These are phyloP conservation scores for Cymbopogon flexuosus DNA, from an alignment of 202 grass and related monocot species.

Conservation along the genomic window DNA sequence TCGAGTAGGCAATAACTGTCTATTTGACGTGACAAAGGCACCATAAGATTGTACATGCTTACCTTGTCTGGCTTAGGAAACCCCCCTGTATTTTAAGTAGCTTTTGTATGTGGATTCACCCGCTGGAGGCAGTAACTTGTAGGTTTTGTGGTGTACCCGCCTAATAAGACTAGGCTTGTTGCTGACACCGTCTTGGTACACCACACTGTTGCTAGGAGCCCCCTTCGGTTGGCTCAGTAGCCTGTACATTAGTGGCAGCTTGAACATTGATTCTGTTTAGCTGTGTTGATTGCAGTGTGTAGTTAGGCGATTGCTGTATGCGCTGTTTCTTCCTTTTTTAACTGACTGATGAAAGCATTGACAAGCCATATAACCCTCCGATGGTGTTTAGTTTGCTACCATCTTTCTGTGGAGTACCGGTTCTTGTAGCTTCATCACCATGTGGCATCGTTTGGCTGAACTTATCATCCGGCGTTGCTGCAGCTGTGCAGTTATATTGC, in stretches of 20 bases:
- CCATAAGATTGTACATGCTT: slow-evolving; percentile 42
- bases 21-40: slow-evolving; percentile 44
- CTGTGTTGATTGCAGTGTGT: slow-evolving; percentile 31
- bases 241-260: slow-evolving; percentile 43
- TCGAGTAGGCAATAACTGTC: slow-evolving; percentile 32
- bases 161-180: slow-evolving; percentile 30
- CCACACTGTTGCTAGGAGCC: slow-evolving; percentile 19
- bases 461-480: too few species aligned
- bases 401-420: slow-evolving; percentile 15
- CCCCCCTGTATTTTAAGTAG: not conserved
- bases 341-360: slow-evolving; percentile 1
- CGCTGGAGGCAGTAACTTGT: slow-evolving; percentile 26
- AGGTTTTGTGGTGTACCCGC: slow-evolving; percentile 32
- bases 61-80: slow-evolving; percentile 35
- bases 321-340: not conserved
- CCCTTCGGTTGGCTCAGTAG: slow-evolving; percentile 24
- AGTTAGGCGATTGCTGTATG: slow-evolving; percentile 31
- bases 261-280: slow-evolving; percentile 14
- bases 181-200: slow-evolving; percentile 15
- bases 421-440: not conserved
- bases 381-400: not conserved
- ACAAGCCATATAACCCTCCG: slow-evolving; percentile 2
- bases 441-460: not conserved
- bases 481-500: too few species aligned
- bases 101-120: slow-evolving; percentile 19